These are phyloP conservation scores for Sordariomycetes sp. DNA, from an alignment of 2,329 filamentous ascomycete species.

Conservation along the genomic window DNA sequence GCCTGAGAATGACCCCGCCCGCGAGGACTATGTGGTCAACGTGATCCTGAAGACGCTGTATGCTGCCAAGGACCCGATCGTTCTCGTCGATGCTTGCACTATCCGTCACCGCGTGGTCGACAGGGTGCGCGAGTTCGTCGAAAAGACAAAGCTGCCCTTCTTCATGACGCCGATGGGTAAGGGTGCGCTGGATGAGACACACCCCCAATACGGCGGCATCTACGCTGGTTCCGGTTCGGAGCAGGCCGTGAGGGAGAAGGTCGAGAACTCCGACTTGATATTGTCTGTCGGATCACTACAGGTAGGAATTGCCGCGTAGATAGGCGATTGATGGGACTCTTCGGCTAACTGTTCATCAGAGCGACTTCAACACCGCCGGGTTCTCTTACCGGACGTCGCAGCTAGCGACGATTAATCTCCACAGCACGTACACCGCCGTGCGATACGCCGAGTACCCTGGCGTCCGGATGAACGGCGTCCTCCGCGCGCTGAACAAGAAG, in stretches of 20 bases:
- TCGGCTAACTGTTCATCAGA: constrained; percentile 27
- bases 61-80: constrained; percentile 61
- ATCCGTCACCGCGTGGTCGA: constrained; percentile 63
- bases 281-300: constrained; percentile 58
- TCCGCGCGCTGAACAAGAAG: constrained; percentile 56
- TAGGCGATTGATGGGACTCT: neutral
- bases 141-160: constrained; percentile 64
- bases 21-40: constrained; percentile 74
- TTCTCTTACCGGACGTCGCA: constrained; percentile 73
- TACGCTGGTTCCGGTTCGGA: constrained; percentile 73
- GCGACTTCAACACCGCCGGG: constrained; percentile 73
- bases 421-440: constrained; percentile 62
- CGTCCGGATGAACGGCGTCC: constrained; percentile 66
- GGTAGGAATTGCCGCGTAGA: constrained; percentile 11
- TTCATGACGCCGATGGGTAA: constrained; percentile 92
- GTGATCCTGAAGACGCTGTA: constrained; percentile 65
- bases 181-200: constrained; percentile 66
- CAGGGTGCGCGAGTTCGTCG: constrained; percentile 62
- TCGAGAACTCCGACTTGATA: constrained; percentile 62
- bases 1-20: constrained; percentile 55
- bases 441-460: constrained; percentile 71
- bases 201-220: constrained; percentile 70
- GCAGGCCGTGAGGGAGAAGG: constrained; percentile 47
- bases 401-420: constrained; percentile 71
- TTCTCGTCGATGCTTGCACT: constrained; percentile 76